Percentiles rank a stretch among this genome's conserved stretches.
These are phyloP conservation scores for Pseudocercospora musae DNA, from an alignment of 2,329 filamentous ascomycete species.

Conservation along the genomic window DNA sequence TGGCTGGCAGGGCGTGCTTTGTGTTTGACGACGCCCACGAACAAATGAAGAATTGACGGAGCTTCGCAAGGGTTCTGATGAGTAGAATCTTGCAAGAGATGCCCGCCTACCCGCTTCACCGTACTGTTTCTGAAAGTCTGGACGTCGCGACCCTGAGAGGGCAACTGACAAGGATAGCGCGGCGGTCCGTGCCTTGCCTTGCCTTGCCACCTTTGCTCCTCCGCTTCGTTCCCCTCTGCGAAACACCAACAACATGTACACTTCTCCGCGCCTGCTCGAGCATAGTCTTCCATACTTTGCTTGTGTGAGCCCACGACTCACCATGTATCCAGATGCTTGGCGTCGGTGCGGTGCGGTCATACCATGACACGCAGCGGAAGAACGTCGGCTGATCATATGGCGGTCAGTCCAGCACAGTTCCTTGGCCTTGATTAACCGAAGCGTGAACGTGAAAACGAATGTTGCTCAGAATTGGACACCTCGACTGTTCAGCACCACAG, in stretches of 20 bases:
- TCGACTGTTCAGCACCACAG: background rate
- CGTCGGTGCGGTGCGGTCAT: background rate
- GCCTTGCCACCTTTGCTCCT: too few relatives aligned
- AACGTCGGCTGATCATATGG: background rate
- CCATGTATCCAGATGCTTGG: background rate
- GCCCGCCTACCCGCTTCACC: background rate
- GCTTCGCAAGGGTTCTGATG: background rate
- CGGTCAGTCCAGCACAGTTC: background rate
- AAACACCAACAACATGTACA: background rate
- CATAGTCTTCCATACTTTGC: background rate
- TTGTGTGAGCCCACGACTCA: background rate
- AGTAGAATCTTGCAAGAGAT: background rate
- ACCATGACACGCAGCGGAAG: background rate
- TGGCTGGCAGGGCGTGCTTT: background rate
- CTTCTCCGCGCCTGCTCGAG: background rate
- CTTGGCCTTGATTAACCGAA: background rate
- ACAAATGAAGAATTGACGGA: background rate
- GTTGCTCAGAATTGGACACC: background rate
- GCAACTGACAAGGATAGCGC: background rate
- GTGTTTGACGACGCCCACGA: background rate
- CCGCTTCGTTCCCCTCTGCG: background rate
- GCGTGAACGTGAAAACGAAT: background rate
- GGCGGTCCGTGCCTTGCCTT: background rate
- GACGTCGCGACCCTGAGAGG: background rate
- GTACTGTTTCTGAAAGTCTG: background rate